Evolutionary conservation across 805 yeast genomes (phyloP).

Genomic region (Schwanniomyces yamadae): DNA sequence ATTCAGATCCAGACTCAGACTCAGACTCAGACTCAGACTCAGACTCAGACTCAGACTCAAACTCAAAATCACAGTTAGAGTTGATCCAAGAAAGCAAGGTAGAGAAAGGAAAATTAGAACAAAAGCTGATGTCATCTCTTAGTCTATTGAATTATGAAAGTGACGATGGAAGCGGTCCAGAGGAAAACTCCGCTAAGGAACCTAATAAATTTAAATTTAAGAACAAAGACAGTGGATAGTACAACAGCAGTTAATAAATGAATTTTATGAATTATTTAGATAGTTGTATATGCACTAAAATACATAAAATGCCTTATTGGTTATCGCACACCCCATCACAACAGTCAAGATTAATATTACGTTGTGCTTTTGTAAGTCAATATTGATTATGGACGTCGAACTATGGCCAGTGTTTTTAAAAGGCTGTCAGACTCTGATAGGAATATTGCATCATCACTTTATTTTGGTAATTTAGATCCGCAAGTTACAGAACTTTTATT

Average conservation of each 20-base stretch:
- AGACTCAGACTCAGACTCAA: background rate
- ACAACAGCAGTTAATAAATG: no score
- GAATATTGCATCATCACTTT: constrained; percentile 63
- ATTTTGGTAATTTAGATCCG: constrained; percentile 80
- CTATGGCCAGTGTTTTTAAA: constrained; percentile 31
- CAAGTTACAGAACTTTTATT: constrained; percentile 68
- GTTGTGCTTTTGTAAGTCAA: no score
- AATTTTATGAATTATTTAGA: no score
- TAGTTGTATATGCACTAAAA: no score
- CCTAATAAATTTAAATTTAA: constrained; percentile 1
- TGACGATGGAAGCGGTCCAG: constrained; percentile 29
- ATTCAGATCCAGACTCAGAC: constrained; percentile 14
- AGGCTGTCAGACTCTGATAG: constrained; percentile 45
- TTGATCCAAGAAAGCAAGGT: background rate
- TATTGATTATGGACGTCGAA: no score
- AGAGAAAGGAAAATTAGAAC: background rate
- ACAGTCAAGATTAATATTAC: no score
- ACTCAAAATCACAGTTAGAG: constrained; percentile 1
- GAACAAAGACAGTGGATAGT: no score
- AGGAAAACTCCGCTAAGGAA: constrained; percentile 30
- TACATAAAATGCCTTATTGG: no score
- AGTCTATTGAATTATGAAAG: background rate
- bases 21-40: constrained; percentile 2
- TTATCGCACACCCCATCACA: no score
- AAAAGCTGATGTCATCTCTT: background rate